Evolutionary conservation across 2,329 filamentous ascomycete species (phyloP).

Genomic region (Moelleriella libera): DNA sequence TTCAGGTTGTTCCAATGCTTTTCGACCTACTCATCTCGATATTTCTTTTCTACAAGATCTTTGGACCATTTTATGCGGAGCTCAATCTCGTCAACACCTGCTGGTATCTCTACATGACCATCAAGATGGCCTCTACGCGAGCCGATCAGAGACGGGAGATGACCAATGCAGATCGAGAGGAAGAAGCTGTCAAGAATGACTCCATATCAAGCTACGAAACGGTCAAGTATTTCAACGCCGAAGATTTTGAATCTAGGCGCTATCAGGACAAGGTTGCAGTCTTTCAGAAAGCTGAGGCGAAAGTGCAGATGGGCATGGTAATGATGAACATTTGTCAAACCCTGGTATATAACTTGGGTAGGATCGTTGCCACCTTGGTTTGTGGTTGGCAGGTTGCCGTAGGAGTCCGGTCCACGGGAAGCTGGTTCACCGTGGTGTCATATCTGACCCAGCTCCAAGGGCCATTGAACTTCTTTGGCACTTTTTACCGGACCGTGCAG

Average conservation of each 20-base stretch:
- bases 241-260: constrained; percentile 62
- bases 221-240: constrained; percentile 82
- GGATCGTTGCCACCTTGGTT: constrained; percentile 58
- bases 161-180: constrained; percentile 87
- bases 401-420: constrained; percentile 49
- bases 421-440: constrained; percentile 60
- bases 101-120: constrained; percentile 91
- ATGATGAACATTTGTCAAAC: constrained; percentile 73
- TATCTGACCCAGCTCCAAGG: constrained; percentile 71
- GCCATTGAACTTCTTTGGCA: constrained; percentile 78
- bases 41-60: constrained; percentile 51
- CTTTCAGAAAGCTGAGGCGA: constrained; percentile 62
- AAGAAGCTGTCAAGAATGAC: constrained; percentile 96
- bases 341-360: constrained; percentile 63
- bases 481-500: constrained; percentile 91
- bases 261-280: constrained; percentile 56
- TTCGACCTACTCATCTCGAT: constrained; percentile 80
- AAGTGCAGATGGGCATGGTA: constrained; percentile 63
- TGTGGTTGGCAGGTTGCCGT: constrained; percentile 64
- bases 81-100: constrained; percentile 86
- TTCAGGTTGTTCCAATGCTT: constrained; percentile 89
- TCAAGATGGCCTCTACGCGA: constrained; percentile 87
- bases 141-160: constrained; percentile 84
- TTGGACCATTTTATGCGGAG: constrained; percentile 65
- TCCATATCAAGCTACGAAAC: constrained; percentile 98